phyloP scores from a whole-genome alignment of 768 basidiomycete genomes.

The Rhizopogon rudus region DNA sequence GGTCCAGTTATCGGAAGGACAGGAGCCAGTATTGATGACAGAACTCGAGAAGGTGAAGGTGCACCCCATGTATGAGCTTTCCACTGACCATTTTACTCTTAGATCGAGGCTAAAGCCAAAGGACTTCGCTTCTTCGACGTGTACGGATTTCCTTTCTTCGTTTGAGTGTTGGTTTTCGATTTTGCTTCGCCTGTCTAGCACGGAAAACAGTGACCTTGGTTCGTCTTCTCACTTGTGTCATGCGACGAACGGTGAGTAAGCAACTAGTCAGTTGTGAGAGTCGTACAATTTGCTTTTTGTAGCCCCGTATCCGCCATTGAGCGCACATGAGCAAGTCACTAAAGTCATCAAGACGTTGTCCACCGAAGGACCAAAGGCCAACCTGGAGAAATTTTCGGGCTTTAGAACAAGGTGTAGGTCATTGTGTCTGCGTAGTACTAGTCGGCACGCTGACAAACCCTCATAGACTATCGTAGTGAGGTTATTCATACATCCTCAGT shows the following conservation, averaged over 20 bases:
- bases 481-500: background rate
- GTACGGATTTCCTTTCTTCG: constrained; percentile 32
- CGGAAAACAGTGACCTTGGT: constrained; percentile 66
- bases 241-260: constrained; percentile 34
- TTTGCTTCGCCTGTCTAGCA: constrained; percentile 38
- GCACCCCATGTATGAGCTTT: background rate
- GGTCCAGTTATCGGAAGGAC: constrained; percentile 62
- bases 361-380: constrained; percentile 52
- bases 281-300: constrained; percentile 1
- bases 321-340: constrained; percentile 53
- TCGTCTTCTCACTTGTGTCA: constrained; percentile 31
- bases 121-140: constrained; percentile 87
- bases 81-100: background rate
- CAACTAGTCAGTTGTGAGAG: background rate
- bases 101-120: constrained; percentile 76
- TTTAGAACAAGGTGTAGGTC: constrained; percentile 2
- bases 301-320: constrained; percentile 56
- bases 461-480: background rate
- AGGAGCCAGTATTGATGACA: constrained; percentile 73
- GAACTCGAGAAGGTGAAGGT: constrained; percentile 78
- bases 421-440: background rate
- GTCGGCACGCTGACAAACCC: background rate
- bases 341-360: constrained; percentile 65
- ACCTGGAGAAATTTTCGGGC: constrained; percentile 13
- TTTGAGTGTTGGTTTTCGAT: constrained; percentile 1